These are phyloP conservation scores for Adansonia grandidieri DNA, from an alignment of 441 rosid species.

Conservation along the genomic window DNA sequence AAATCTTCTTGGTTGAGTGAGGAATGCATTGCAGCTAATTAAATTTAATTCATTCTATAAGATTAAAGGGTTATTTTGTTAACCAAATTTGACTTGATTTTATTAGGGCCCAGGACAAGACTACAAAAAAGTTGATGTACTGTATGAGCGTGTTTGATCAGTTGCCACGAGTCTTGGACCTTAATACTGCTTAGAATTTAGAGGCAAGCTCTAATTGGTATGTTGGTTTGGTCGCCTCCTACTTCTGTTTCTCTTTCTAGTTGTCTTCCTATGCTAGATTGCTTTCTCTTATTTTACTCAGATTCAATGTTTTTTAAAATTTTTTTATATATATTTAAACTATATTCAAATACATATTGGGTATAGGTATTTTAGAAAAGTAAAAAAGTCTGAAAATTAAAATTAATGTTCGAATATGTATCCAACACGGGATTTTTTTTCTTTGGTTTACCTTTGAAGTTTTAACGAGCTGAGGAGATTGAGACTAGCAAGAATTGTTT, in stretches of 20 bases:
- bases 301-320: no score
- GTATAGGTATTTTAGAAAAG: no score
- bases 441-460: no score
- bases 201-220: no score
- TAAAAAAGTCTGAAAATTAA: no score
- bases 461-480: background rate
- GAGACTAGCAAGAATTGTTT: background rate
- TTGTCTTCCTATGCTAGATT: background rate
- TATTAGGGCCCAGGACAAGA: conserved; percentile 1
- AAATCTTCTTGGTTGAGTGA: background rate
- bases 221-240: background rate
- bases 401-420: no score
- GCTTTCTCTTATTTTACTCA: no score
- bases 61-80: background rate
- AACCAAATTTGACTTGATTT: conserved; percentile 22
- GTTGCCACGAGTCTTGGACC: background rate
- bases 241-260: background rate
- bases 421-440: no score
- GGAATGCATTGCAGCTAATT: background rate
- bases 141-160: background rate
- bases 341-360: no score
- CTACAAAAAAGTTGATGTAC: background rate
- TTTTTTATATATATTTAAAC: no score
- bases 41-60: background rate
- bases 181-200: background rate